phyloP scores from a whole-genome alignment of 2,329 filamentous ascomycete species.

The Alternaria dauci region DNA sequence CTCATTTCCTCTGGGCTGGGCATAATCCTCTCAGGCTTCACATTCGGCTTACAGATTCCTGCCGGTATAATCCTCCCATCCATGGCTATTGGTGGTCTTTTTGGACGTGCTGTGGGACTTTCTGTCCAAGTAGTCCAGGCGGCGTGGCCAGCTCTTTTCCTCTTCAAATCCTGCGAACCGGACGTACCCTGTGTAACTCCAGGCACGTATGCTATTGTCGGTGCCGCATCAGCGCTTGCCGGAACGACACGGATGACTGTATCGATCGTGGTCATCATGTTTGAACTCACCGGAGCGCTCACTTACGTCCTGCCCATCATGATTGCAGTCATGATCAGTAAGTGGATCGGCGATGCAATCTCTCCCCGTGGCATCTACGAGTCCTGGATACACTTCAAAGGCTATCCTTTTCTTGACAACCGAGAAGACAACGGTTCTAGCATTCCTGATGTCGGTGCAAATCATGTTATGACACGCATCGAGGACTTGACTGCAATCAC shows the following conservation, averaged over 20 bases:
- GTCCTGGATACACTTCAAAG: conserved; percentile 95
- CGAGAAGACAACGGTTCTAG: conserved; percentile 70
- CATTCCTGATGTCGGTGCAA: conserved; percentile 84
- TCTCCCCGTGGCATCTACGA: conserved; percentile 95
- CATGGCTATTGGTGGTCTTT: conserved; percentile 92
- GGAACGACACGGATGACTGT: conserved; percentile 97
- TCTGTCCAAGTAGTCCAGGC: conserved; percentile 88
- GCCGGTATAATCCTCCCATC: conserved; percentile 96
- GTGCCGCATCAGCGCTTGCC: conserved; percentile 90
- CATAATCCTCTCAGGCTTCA: conserved; percentile 84
- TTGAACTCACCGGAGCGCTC: conserved; percentile 94
- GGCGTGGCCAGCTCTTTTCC: conserved; percentile 76
- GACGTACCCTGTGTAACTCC: conserved; percentile 90
- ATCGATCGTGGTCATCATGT: conserved; percentile 99
- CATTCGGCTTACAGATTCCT: conserved; percentile 92
- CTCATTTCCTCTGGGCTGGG: conserved; percentile 83
- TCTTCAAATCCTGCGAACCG: conserved; percentile 82
- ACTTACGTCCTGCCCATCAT: conserved; percentile 98
- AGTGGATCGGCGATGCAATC: conserved; percentile 98
- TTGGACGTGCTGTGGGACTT: conserved; percentile 88
- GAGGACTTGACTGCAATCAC: conserved; percentile 91
- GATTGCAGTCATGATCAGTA: conserved; percentile 97
- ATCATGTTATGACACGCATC: conserved; percentile 88
- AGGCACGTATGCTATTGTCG: conserved; percentile 95
- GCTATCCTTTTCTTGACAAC: conserved; percentile 94